Conservation (phyloP, 1,284 basidiomycete species). For the Boletellus deceptivus region DNA sequence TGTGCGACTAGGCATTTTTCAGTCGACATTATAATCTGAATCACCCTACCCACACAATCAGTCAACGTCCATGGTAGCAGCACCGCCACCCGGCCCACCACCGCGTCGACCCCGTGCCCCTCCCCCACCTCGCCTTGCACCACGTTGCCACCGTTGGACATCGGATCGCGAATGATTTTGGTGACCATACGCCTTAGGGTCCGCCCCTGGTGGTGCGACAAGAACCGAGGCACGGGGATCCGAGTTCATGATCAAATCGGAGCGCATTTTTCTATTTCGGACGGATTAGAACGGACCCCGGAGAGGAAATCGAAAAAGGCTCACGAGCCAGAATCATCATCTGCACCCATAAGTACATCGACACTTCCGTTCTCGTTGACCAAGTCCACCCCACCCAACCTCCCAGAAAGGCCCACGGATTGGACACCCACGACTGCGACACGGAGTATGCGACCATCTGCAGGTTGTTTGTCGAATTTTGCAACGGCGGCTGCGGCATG, state of each 20-base stretch:
- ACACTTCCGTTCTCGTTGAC: slow-evolving; percentile 66
- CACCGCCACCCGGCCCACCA: slow-evolving; percentile 39
- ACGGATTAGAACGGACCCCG: neutral
- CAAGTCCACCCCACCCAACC: slow-evolving; percentile 52
- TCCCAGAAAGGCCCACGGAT: slow-evolving; percentile 31
- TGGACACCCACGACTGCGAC: slow-evolving; percentile 62
- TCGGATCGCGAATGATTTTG: slow-evolving; percentile 25
- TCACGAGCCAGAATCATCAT: slow-evolving; percentile 53
- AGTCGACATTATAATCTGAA: neutral
- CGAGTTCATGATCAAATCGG: slow-evolving; percentile 68
- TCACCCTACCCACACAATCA: slow-evolving; percentile 19
- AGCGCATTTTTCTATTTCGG: slow-evolving; percentile 75
- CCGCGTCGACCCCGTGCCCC: slow-evolving; percentile 30
- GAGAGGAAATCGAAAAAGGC: slow-evolving; percentile 31
- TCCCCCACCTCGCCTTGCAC: slow-evolving; percentile 28
- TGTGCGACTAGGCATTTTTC: slow-evolving; percentile 14
- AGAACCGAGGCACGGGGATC: slow-evolving; percentile 71
- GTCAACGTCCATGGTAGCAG: slow-evolving; percentile 35
- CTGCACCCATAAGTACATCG: slow-evolving; percentile 61
- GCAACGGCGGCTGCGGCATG: slow-evolving; percentile 67
- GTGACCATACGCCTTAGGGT: slow-evolving; percentile 54
- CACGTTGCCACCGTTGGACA: slow-evolving; percentile 31
- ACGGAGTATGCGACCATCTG: slow-evolving; percentile 73
- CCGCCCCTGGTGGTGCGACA: slow-evolving; percentile 65
- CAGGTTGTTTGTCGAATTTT: slow-evolving; percentile 77